A percentile compares a stretch with the other conserved stretches of the same genome.
phyloP scores from a whole-genome alignment of 495 filamentous ascomycete genomes.

The Penicillium coffeae region DNA sequence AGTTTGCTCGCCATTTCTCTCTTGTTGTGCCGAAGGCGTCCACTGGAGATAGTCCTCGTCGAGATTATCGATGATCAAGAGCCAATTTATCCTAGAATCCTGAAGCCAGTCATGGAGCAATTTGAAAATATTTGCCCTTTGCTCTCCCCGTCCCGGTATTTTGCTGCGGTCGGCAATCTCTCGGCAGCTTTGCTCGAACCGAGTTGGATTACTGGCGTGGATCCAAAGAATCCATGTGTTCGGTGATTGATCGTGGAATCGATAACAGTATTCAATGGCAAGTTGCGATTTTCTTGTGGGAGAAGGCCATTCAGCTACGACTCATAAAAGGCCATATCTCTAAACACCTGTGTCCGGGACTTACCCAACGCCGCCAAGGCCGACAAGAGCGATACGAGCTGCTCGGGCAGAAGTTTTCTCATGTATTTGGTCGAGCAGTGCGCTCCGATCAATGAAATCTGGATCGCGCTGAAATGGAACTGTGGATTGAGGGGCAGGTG shows the following conservation, averaged over 20 bases:
- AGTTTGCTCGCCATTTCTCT: too few relatives aligned
- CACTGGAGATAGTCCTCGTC: too few relatives aligned
- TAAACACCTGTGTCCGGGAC: too few relatives aligned
- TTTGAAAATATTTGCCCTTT: background rate
- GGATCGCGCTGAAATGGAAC: background rate
- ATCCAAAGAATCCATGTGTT: conserved; percentile 50
- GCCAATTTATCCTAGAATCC: background rate
- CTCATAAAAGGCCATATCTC: background rate
- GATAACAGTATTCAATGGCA: conserved; percentile 39
- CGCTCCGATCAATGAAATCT: background rate
- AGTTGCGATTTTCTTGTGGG: conserved; percentile 34
- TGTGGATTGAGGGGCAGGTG: background rate
- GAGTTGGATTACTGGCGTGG: conserved; percentile 33
- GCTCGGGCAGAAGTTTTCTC: background rate
- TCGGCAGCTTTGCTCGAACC: conserved; percentile 36
- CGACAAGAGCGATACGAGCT: background rate
- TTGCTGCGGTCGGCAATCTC: conserved; percentile 31
- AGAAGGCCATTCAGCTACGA: background rate
- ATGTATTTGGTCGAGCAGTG: background rate
- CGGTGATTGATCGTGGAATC: conserved; percentile 25
- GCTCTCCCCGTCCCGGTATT: background rate
- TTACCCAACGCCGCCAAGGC: background rate
- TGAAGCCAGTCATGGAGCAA: background rate
- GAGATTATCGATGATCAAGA: background rate
- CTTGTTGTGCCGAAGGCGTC: too few relatives aligned